These are phyloP conservation scores for Elsinoe batatas DNA, from an alignment of 2,329 filamentous ascomycete genomes.

Conservation along the genomic window DNA sequence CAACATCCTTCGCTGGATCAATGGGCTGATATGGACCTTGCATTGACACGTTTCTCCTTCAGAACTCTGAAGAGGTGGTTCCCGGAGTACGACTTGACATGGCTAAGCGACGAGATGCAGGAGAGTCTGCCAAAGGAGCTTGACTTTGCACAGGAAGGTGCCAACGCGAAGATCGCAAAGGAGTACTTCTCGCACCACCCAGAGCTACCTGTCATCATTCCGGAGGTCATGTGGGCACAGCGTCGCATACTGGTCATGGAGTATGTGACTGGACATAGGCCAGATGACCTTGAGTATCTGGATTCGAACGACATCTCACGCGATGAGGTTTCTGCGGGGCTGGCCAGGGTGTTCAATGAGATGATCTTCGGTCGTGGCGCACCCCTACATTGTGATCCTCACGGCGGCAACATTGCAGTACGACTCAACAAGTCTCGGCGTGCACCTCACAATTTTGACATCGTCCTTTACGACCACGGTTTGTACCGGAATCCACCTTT, in stretches of 20 bases:
- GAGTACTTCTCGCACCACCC: constrained; percentile 69
- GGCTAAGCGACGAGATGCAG: constrained; percentile 91
- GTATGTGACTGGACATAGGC: constrained; percentile 72
- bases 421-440: constrained; percentile 58
- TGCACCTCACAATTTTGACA: constrained; percentile 69
- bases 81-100: constrained; percentile 94
- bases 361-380: constrained; percentile 94
- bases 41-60: constrained; percentile 81
- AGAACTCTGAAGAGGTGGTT: constrained; percentile 84
- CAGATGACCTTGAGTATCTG: constrained; percentile 80
- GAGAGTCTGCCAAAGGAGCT: constrained; percentile 81
- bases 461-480: constrained; percentile 94
- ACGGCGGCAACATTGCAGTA: constrained; percentile 92
- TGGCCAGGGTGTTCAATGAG: constrained; percentile 93
- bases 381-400: constrained; percentile 90
- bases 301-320: constrained; percentile 81
- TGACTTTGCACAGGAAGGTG: constrained; percentile 75
- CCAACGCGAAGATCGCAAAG: constrained; percentile 70
- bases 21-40: constrained; percentile 81
- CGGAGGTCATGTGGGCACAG: constrained; percentile 80
- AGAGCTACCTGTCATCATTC: constrained; percentile 74
- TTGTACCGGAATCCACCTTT: constrained; percentile 87
- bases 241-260: constrained; percentile 92
- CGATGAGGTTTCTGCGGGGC: constrained; percentile 85
- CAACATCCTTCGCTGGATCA: constrained; percentile 85